Conservation (phyloP, 2,329 filamentous ascomycete species). For the Aspergillaceae sp. region DNA sequence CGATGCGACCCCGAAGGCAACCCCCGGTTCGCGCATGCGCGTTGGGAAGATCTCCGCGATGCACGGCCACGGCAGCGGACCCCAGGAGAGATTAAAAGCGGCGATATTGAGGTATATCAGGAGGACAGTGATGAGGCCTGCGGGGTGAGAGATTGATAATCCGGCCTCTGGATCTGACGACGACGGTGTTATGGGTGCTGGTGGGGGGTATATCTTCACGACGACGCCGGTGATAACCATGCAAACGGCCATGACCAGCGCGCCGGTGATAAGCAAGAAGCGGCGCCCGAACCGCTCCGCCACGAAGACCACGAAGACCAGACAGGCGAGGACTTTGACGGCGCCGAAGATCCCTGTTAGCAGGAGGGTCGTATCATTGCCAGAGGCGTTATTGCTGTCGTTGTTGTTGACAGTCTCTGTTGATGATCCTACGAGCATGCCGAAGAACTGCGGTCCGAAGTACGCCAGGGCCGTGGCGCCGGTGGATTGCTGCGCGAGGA, state of each 20-base stretch:
- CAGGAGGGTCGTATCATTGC: conserved; percentile 33
- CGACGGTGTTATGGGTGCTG: not conserved
- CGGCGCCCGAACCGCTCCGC: conserved; percentile 46
- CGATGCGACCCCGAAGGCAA: conserved; percentile 30
- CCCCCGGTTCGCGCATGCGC: conserved; percentile 32
- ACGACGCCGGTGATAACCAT: conserved; percentile 42
- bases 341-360: conserved; percentile 48
- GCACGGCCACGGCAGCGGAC: conserved; percentile 33
- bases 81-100: conserved; percentile 35
- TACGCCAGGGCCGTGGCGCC: conserved; percentile 49
- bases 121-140: conserved; percentile 44
- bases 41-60: conserved; percentile 31
- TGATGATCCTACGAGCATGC: conserved; percentile 39
- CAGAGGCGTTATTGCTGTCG: too few relatives aligned
- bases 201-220: conserved; percentile 33
- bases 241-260: conserved; percentile 36
- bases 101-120: conserved; percentile 51
- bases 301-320: conserved; percentile 45
- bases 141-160: conserved; percentile 28
- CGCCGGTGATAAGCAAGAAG: conserved; percentile 43
- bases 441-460: conserved; percentile 49
- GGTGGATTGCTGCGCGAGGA: conserved; percentile 46
- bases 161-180: conserved; percentile 18
- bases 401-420: conserved; percentile 11
- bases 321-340: conserved; percentile 45